These are phyloP conservation scores for Chenopodium berlandieri DNA, from an alignment of 148 eudicot species.

Conservation along the genomic window DNA sequence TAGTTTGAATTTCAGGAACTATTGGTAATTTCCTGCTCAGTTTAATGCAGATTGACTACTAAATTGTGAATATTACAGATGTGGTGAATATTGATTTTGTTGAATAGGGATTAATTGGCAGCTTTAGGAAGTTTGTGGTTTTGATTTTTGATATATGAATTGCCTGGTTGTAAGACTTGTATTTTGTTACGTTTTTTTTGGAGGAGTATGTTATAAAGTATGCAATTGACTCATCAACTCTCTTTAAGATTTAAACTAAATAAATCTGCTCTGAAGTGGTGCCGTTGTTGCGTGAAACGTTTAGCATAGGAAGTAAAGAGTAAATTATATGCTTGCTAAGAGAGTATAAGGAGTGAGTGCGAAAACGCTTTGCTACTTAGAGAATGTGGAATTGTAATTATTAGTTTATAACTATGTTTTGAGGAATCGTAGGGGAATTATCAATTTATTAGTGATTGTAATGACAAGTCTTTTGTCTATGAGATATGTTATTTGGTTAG, in stretches of 20 bases:
- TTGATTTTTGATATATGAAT: neutral
- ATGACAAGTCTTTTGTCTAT: neutral
- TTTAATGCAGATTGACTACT: neutral
- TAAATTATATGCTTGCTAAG: neutral
- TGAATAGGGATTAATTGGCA: neutral
- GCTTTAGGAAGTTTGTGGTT: neutral
- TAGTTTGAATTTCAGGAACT: neutral
- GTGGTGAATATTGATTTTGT: neutral
- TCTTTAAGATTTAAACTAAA: too few relatives aligned
- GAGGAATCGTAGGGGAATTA: neutral
- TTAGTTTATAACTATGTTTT: neutral
- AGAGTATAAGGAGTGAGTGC: neutral
- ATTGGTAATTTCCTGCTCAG: too few relatives aligned
- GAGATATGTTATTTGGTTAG: neutral
- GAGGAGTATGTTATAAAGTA: too few relatives aligned
- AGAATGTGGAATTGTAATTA: neutral
- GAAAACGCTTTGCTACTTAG: neutral
- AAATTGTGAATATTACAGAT: neutral
- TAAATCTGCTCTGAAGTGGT: neutral
- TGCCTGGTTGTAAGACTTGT: neutral
- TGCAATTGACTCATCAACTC: neutral
- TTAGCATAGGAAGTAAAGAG: neutral
- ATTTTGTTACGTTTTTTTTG: too few relatives aligned
- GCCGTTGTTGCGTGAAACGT: neutral
- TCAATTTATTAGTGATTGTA: neutral